Conservation (phyloP, 2,329 filamentous ascomycete genomes). For the Sporothrix brunneoviolacea region DNA sequence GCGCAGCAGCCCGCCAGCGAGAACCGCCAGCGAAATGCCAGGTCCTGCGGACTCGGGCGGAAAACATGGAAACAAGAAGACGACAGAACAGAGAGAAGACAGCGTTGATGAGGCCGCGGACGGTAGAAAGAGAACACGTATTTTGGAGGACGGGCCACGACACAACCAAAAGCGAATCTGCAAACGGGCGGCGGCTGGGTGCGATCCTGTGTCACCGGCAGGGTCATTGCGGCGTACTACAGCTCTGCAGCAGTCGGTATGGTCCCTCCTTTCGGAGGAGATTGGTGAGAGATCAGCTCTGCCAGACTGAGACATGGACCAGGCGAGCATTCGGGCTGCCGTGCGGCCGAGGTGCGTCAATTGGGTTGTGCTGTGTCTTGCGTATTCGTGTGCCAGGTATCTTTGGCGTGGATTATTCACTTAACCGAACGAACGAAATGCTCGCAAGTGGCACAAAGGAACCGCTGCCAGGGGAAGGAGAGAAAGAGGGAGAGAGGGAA, state of each 20-base stretch:
- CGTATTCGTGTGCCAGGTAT: too few species aligned
- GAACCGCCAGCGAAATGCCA: neutral
- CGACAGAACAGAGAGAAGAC: too few species aligned
- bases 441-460: too few species aligned
- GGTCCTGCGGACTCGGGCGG: too few species aligned
- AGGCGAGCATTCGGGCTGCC: neutral
- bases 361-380: neutral
- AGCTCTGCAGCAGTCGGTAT: neutral
- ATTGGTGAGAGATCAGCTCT: neutral
- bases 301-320: neutral
- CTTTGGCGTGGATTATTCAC: slow-evolving; percentile 1
- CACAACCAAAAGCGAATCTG: too few species aligned
- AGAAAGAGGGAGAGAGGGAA: neutral
- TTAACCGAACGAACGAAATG: neutral
- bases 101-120: too few species aligned
- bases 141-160: too few species aligned
- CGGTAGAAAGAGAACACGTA: too few species aligned
- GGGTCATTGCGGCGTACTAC: too few species aligned
- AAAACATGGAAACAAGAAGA: too few species aligned
- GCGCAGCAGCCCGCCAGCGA: too few species aligned
- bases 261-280: neutral
- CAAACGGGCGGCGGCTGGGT: neutral
- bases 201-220: neutral
- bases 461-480: too few species aligned
- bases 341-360: neutral